Evolutionary conservation across 306 rosid genomes (phyloP).

Genomic region (Vigna angularis): DNA sequence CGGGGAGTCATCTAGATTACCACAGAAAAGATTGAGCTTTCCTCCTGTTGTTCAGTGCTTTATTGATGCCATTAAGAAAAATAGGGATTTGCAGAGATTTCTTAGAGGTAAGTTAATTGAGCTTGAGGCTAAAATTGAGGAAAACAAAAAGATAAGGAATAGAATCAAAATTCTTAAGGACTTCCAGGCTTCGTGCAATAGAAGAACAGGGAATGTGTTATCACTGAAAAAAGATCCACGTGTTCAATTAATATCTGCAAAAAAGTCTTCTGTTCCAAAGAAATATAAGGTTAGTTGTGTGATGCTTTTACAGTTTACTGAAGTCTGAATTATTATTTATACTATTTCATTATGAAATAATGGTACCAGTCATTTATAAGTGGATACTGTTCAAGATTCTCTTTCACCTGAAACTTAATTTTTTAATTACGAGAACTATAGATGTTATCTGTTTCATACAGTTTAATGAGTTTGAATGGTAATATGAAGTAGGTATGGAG

Average conservation of each 20-base stretch:
- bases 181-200: conserved; percentile 73
- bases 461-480: conserved; percentile 14
- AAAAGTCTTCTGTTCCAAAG: conserved; percentile 49
- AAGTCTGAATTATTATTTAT: conserved; percentile 25
- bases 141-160: conserved; percentile 66
- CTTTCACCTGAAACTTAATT: background rate
- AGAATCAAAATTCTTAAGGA: conserved; percentile 79
- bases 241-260: conserved; percentile 75
- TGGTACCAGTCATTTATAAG: background rate
- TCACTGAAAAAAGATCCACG: conserved; percentile 77
- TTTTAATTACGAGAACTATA: conserved; percentile 13
- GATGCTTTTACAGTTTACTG: conserved; percentile 14
- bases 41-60: conserved; percentile 75
- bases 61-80: conserved; percentile 80
- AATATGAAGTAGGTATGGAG: conserved; percentile 3
- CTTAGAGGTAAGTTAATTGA: conserved; percentile 69
- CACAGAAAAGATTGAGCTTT: conserved; percentile 51
- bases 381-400: conserved; percentile 19
- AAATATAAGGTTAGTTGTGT: conserved; percentile 65
- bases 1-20: conserved; percentile 43
- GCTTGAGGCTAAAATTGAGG: conserved; percentile 84
- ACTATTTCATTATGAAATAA: conserved; percentile 28
- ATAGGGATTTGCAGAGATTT: conserved; percentile 73
- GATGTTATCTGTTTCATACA: conserved; percentile 6
- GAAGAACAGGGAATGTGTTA: conserved; percentile 72